A percentile compares a stretch with the other conserved stretches of the same genome.
phyloP scores from a whole-genome alignment of 495 filamentous ascomycete species.

The Friedmanniomyces endolithicus region DNA sequence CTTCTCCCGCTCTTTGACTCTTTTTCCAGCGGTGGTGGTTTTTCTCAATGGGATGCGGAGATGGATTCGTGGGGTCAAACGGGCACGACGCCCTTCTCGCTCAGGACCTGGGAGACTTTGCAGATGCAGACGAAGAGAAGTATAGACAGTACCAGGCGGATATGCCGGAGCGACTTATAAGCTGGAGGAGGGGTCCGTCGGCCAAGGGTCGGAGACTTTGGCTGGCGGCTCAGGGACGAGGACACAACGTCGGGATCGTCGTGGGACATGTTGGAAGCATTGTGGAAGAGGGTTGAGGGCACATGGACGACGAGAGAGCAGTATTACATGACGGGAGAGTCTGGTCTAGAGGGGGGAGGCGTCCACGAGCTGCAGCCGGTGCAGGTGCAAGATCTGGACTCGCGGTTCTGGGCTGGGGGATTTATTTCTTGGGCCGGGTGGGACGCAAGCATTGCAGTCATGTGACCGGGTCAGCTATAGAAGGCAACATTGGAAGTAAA shows the following conservation, averaged over 20 bases:
- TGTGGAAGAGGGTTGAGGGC: too few relatives aligned
- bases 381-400: too few relatives aligned
- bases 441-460: too few relatives aligned
- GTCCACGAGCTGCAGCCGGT: too few relatives aligned
- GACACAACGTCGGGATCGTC: background rate
- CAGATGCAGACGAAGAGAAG: slow-evolving; percentile 9
- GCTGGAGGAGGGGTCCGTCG: background rate
- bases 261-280: background rate
- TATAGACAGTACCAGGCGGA: slow-evolving; percentile 4
- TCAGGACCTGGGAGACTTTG: slow-evolving; percentile 10
- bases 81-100: slow-evolving; percentile 4
- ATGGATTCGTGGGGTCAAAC: background rate
- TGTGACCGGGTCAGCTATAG: too few relatives aligned
- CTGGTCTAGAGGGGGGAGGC: too few relatives aligned
- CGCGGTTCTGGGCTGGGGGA: too few relatives aligned
- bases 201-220: background rate
- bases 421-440: too few relatives aligned
- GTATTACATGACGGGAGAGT: too few relatives aligned
- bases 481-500: too few relatives aligned
- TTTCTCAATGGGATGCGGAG: background rate
- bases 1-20: background rate
- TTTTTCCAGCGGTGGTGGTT: background rate
- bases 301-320: too few relatives aligned
- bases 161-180: slow-evolving; percentile 2
- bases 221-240: background rate